A percentile compares a stretch with the other conserved stretches of the same genome.
These are phyloP conservation scores for Rubia tinctorum DNA, from an alignment of 305 asterid species.

Conservation along the genomic window DNA sequence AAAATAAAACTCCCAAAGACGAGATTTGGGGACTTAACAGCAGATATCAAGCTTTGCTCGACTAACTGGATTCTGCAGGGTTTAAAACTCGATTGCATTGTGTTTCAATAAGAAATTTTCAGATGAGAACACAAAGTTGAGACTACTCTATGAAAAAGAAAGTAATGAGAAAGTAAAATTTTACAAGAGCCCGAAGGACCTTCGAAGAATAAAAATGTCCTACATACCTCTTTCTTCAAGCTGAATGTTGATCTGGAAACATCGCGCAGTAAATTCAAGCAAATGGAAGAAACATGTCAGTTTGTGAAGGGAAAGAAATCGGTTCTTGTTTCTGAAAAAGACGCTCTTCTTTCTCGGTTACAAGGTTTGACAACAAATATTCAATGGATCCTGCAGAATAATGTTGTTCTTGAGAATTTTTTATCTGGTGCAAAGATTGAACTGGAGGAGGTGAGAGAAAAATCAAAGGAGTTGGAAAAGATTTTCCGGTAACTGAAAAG, in stretches of 20 bases:
- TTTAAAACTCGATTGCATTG: slow-evolving; percentile 41
- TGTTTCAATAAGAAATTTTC: slow-evolving; percentile 45
- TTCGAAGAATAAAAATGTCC: no score
- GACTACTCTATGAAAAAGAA: slow-evolving; percentile 40
- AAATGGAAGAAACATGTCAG: not conserved
- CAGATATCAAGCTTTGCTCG: slow-evolving; percentile 51
- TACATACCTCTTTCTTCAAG: no score
- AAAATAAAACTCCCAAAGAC: slow-evolving; percentile 58
- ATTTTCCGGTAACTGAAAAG: slow-evolving; percentile 71
- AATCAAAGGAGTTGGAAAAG: slow-evolving; percentile 77
- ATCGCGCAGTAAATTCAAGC: no score
- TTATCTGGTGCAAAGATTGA: slow-evolving; percentile 71
- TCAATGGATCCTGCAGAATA: slow-evolving; percentile 66
- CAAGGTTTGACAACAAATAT: slow-evolving; percentile 66
- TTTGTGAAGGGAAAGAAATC: slow-evolving; percentile 60
- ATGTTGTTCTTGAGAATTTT: slow-evolving; percentile 72
- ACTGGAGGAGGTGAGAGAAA: slow-evolving; percentile 87
- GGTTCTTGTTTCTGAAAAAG: slow-evolving; percentile 61
- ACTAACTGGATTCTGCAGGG: slow-evolving; percentile 61
- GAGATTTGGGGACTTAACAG: slow-evolving; percentile 57
- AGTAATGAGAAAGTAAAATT: slow-evolving; percentile 45
- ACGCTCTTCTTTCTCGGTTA: slow-evolving; percentile 68
- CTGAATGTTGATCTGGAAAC: no score
- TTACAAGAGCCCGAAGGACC: slow-evolving; percentile 26
- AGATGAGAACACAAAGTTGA: slow-evolving; percentile 56